phyloP scores from a whole-genome alignment of 345 rosid species.

The Eucalyptus melliodora region DNA sequence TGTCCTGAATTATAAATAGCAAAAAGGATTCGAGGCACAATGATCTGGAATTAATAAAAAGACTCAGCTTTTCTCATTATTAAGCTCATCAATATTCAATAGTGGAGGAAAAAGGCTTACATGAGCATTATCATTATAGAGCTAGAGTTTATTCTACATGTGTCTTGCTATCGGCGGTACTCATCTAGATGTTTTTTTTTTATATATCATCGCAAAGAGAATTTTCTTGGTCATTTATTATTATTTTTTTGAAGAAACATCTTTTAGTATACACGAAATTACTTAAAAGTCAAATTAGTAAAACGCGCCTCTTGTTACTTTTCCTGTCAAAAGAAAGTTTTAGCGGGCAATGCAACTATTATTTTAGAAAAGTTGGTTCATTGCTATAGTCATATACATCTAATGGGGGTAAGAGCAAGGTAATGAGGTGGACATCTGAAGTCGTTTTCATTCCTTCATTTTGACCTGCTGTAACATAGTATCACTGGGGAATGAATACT shows the following conservation, averaged over 20 bases:
- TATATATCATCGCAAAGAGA: not conserved
- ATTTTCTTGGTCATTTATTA: not conserved
- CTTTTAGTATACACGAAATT: not conserved
- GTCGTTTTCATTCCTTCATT: not conserved
- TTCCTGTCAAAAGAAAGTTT: not conserved
- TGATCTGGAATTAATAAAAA: not conserved
- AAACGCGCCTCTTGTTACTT: not conserved
- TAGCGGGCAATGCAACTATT: not conserved
- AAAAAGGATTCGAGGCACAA: not conserved
- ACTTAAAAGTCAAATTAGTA: not conserved
- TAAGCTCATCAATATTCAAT: not conserved
- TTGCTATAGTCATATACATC: not conserved
- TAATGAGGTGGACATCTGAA: not conserved
- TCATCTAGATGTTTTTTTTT: not conserved
- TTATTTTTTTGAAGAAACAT: not conserved
- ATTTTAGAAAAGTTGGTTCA: not conserved
- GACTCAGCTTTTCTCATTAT: not conserved
- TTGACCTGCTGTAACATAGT: not conserved
- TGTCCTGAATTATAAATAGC: not conserved
- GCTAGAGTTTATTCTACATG: not conserved
- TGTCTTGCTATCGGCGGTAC: not conserved
- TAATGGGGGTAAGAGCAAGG: not conserved
- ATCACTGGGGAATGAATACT: not conserved
- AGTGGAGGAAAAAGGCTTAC: not conserved
- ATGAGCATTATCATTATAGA: not conserved